Percentiles rank a stretch among this genome's conserved stretches.
phyloP scores from a whole-genome alignment of 1,284 basidiomycete genomes.

The Porogramme epimiltina region DNA sequence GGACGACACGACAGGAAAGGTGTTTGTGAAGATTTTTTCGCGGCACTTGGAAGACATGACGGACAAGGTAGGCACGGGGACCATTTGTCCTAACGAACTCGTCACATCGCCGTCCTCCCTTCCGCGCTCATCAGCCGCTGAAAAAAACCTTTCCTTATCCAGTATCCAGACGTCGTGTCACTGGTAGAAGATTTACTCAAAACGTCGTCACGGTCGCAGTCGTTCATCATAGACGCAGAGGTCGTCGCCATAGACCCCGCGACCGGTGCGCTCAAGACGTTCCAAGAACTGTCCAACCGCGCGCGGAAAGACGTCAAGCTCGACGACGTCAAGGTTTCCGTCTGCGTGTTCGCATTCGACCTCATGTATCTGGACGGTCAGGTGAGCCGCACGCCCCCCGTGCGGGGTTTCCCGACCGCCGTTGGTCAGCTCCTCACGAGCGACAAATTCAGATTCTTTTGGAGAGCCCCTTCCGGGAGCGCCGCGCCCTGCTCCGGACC shows the following conservation, averaged over 20 bases:
- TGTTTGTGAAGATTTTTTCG: conserved; percentile 78
- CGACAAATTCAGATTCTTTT: conserved; percentile 63
- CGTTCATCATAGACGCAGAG: conserved; percentile 87
- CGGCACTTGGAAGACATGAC: conserved; percentile 94
- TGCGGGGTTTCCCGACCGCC: not conserved
- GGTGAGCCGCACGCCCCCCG: conserved; percentile 39
- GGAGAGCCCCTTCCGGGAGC: conserved; percentile 69
- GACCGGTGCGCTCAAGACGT: conserved; percentile 72
- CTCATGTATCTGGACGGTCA: conserved; percentile 86
- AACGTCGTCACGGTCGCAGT: conserved; percentile 47
- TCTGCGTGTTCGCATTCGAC: conserved; percentile 91
- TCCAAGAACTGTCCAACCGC: conserved; percentile 86
- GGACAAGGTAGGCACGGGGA: conserved; percentile 57
- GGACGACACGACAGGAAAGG: conserved; percentile 39
- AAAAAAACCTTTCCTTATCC: conserved; percentile 23
- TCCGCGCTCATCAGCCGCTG: conserved; percentile 11
- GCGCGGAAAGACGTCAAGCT: conserved; percentile 86
- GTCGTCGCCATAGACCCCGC: conserved; percentile 79
- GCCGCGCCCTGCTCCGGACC: conserved; percentile 65
- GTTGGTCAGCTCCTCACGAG: conserved; percentile 6
- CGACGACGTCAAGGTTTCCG: conserved; percentile 79
- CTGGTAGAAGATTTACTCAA: conserved; percentile 54
- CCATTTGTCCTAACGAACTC: too few relatives aligned
- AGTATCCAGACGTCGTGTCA: conserved; percentile 88
- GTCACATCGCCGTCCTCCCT: too few relatives aligned